Conservation (phyloP, 177 flowering plant genomes). For the Telopea speciosissima region DNA sequence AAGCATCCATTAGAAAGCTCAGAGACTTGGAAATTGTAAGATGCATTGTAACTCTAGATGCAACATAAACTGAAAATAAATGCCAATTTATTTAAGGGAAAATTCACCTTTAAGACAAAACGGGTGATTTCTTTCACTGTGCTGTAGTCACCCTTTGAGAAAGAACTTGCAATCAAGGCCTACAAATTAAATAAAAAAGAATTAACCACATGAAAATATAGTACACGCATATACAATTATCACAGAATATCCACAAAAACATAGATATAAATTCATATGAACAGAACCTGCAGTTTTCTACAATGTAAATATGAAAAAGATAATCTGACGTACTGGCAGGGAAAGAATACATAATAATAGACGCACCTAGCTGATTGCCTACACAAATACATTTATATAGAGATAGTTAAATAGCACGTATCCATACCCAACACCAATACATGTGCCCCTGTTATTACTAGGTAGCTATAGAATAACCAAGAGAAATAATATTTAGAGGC, state of each 20-base stretch:
- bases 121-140: slow-evolving; percentile 51
- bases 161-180: slow-evolving; percentile 76
- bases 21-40: not conserved
- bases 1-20: slow-evolving; percentile 5
- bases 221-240: not conserved
- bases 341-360: too few species aligned
- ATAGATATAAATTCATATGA: not conserved
- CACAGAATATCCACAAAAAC: not conserved
- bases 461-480: too few species aligned
- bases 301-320: not conserved
- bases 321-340: too few species aligned
- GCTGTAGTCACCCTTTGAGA: slow-evolving; percentile 59
- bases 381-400: too few species aligned
- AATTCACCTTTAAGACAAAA: slow-evolving; percentile 58
- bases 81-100: slow-evolving; percentile 1
- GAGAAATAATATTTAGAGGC: too few species aligned
- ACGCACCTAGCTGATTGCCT: too few species aligned
- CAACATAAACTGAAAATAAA: not conserved
- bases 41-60: not conserved
- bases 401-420: too few species aligned
- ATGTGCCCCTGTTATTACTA: too few species aligned
- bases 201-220: not conserved
- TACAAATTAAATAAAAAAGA: slow-evolving; percentile 17
- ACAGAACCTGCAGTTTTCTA: not conserved
- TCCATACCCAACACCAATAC: too few species aligned